phyloP scores from a whole-genome alignment of 2,329 filamentous ascomycete genomes.

The Fusarium udum region DNA sequence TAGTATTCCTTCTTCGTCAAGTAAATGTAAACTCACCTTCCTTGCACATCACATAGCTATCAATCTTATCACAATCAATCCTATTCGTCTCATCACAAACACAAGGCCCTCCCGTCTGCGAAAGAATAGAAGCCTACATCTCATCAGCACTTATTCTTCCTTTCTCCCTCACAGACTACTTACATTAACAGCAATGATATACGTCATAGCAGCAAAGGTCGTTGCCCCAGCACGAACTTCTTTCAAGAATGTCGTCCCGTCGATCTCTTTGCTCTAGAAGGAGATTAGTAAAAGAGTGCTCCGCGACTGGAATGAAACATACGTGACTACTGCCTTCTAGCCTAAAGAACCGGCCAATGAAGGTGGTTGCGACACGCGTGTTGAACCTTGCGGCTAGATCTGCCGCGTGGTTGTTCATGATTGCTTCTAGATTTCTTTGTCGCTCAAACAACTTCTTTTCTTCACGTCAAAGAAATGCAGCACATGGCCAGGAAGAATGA shows the following conservation, averaged over 20 bases:
- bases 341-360: constrained; percentile 28
- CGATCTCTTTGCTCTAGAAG: constrained; percentile 55
- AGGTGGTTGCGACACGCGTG: neutral
- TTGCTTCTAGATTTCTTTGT: neutral
- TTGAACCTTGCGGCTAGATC: constrained; percentile 5
- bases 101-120: constrained; percentile 29
- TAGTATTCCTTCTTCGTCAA: neutral
- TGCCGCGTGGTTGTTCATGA: constrained; percentile 8
- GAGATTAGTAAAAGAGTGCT: neutral
- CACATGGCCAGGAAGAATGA: neutral
- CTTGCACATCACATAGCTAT: constrained; percentile 54
- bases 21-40: neutral
- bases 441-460: too few species aligned
- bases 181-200: constrained; percentile 43
- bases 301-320: neutral
- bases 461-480: rapidly evolving
- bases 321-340: constrained; percentile 30
- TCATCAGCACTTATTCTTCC: neutral
- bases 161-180: neutral
- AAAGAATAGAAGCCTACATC: constrained; percentile 21
- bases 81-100: constrained; percentile 22
- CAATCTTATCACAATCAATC: constrained; percentile 58
- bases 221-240: constrained; percentile 70
- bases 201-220: constrained; percentile 51
- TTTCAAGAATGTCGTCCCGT: constrained; percentile 67